phyloP scores from a whole-genome alignment of 2,329 filamentous ascomycete genomes.

The Paecilomyces formosus region DNA sequence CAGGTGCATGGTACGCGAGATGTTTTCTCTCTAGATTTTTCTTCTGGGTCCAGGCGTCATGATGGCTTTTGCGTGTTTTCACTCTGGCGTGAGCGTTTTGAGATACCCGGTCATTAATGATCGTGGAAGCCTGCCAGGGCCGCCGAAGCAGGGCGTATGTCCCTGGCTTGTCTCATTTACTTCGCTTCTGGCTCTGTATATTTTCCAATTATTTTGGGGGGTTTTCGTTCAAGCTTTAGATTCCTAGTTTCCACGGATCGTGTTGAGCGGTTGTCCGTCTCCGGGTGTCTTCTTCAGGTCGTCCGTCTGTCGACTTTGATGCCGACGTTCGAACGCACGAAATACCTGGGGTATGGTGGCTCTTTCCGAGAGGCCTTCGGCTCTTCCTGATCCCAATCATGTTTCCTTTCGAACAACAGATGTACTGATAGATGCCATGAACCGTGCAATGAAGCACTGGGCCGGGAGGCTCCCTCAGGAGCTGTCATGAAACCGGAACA shows the following conservation, averaged over 20 bases:
- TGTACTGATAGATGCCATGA: constrained; percentile 21
- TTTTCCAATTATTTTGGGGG: constrained; percentile 1
- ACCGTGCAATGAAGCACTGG: background rate
- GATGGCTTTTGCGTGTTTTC: background rate
- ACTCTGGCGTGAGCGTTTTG: background rate
- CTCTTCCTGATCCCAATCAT: background rate
- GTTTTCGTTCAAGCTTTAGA: background rate
- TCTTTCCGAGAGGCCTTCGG: background rate
- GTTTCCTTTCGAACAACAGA: constrained; percentile 5
- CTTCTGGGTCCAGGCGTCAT: background rate
- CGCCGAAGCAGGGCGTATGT: background rate
- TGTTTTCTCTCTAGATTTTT: background rate
- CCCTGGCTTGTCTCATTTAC: background rate
- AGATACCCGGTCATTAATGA: background rate
- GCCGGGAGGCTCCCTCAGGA: background rate
- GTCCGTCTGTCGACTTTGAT: background rate
- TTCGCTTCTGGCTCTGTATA: constrained; percentile 17
- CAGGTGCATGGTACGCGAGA: background rate
- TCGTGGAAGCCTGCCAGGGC: background rate
- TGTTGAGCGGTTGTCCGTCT: background rate
- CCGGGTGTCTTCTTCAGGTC: background rate
- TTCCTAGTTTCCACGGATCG: background rate
- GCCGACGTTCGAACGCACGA: constrained; percentile 1
- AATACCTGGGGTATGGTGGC: background rate
- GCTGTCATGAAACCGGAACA: constrained; percentile 1